Conservation (phyloP, 495 filamentous ascomycete genomes). For the Amphirosellinia nigrospora region DNA sequence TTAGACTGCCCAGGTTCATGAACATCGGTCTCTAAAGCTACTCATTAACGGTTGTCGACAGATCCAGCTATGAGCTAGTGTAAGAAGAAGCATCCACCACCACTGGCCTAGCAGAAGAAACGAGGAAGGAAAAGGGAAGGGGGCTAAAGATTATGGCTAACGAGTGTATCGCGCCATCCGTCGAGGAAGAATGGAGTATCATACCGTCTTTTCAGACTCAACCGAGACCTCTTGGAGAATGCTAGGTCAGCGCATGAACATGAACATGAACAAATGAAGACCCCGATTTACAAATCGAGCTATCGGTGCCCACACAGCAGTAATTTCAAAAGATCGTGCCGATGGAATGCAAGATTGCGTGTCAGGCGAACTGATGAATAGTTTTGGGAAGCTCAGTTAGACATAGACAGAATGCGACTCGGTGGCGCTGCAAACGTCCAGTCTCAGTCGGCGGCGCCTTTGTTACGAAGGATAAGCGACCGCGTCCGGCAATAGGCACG, state of each 20-base stretch:
- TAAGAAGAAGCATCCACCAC: not conserved
- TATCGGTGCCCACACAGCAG: conserved; percentile 5
- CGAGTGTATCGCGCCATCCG: not conserved
- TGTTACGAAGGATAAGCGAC: conserved; percentile 11
- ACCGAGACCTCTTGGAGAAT: conserved; percentile 3
- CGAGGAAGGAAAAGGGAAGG: not conserved
- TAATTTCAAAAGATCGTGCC: not conserved
- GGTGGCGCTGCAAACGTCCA: conserved; percentile 20
- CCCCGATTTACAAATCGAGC: not conserved
- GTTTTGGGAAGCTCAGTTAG: conserved; percentile 13
- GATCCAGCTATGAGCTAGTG: not conserved
- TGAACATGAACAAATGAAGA: not conserved
- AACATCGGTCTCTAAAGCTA: not conserved
- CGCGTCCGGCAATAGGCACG: conserved; percentile 20
- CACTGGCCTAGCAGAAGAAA: not conserved
- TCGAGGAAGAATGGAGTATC: not conserved
- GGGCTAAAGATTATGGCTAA: too few species aligned
- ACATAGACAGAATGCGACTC: conserved; percentile 10
- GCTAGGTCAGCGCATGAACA: conserved; percentile 1
- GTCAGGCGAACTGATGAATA: not conserved
- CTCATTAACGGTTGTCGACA: not conserved
- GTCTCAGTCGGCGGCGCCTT: conserved; percentile 16
- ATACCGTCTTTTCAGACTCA: conserved; percentile 18
- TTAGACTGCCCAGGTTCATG: not conserved
- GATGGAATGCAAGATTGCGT: not conserved